phyloP scores from a whole-genome alignment of 2,329 filamentous ascomycete genomes.

The Talaromyces sp. region DNA sequence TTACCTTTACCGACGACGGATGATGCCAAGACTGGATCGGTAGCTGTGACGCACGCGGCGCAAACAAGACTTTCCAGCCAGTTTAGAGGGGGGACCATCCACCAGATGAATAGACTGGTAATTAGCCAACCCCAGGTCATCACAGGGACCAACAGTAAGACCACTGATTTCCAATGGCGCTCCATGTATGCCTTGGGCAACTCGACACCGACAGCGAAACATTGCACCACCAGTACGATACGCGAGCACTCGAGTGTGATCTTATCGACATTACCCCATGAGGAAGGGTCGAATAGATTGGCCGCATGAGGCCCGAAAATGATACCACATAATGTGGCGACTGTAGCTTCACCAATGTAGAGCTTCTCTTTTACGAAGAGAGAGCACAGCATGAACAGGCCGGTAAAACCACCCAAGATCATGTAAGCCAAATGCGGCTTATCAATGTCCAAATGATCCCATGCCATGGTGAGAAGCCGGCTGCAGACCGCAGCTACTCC shows the following conservation, averaged over 20 bases:
- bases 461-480: slow-evolving; percentile 46
- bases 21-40: slow-evolving; percentile 93
- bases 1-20: slow-evolving; percentile 99
- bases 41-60: slow-evolving; percentile 93
- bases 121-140: slow-evolving; percentile 90
- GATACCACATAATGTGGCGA: slow-evolving; percentile 73
- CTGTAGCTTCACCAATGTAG: slow-evolving; percentile 65
- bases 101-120: slow-evolving; percentile 93
- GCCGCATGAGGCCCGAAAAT: slow-evolving; percentile 71
- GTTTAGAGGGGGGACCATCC: slow-evolving; percentile 74
- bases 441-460: slow-evolving; percentile 68
- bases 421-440: slow-evolving; percentile 97
- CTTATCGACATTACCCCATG: slow-evolving; percentile 69
- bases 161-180: slow-evolving; percentile 90
- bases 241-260: slow-evolving; percentile 72
- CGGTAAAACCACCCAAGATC: slow-evolving; percentile 96
- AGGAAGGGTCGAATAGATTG: slow-evolving; percentile 61
- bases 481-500: not conserved
- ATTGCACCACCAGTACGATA: slow-evolving; percentile 72
- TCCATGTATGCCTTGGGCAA: slow-evolving; percentile 86
- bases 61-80: slow-evolving; percentile 90
- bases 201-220: slow-evolving; percentile 73
- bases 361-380: slow-evolving; percentile 51
- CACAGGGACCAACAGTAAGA: slow-evolving; percentile 84
- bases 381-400: slow-evolving; percentile 96